Evolutionary conservation across 768 basidiomycete genomes (phyloP).

Genomic region (Agrocybe chaxingu): DNA sequence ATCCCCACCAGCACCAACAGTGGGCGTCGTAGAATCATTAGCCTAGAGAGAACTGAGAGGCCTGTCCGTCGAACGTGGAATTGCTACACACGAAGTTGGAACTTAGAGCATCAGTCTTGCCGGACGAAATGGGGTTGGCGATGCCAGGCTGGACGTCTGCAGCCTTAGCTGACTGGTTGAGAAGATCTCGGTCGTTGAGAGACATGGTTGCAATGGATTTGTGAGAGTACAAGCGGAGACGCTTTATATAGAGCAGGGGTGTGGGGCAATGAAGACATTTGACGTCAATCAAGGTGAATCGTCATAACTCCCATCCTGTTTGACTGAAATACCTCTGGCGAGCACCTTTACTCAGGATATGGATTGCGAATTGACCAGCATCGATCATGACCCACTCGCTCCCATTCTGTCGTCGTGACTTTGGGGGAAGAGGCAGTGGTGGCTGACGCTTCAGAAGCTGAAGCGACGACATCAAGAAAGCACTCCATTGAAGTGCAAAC

Average conservation of each 20-base stretch:
- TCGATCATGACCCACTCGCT: slow-evolving; percentile 87
- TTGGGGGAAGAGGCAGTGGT: slow-evolving; percentile 59
- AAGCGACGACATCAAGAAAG: slow-evolving; percentile 3
- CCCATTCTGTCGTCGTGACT: slow-evolving; percentile 54
- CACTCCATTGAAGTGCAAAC: background rate
- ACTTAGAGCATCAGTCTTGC: slow-evolving; percentile 30
- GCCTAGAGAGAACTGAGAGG: slow-evolving; percentile 23
- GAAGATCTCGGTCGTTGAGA: slow-evolving; percentile 20
- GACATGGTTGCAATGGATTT: slow-evolving; percentile 27
- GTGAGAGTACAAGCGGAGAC: background rate
- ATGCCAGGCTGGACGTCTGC: slow-evolving; percentile 39
- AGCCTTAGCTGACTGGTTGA: slow-evolving; percentile 23
- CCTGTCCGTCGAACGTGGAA: background rate
- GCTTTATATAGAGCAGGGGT: slow-evolving; percentile 3
- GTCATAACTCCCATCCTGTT: slow-evolving; percentile 20
- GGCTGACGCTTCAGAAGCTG: slow-evolving; percentile 61
- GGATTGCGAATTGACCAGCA: slow-evolving; percentile 76
- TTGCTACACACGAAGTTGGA: slow-evolving; percentile 40
- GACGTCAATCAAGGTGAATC: slow-evolving; percentile 13
- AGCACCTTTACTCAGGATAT: slow-evolving; percentile 66
- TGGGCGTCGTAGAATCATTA: slow-evolving; percentile 35
- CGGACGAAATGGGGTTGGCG: slow-evolving; percentile 38
- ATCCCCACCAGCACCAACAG: slow-evolving; percentile 38
- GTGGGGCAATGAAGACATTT: slow-evolving; percentile 13
- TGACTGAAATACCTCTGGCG: slow-evolving; percentile 63